phyloP scores from a whole-genome alignment of 352 stramenopile species.

The Hyaloperonospora brassicae region DNA sequence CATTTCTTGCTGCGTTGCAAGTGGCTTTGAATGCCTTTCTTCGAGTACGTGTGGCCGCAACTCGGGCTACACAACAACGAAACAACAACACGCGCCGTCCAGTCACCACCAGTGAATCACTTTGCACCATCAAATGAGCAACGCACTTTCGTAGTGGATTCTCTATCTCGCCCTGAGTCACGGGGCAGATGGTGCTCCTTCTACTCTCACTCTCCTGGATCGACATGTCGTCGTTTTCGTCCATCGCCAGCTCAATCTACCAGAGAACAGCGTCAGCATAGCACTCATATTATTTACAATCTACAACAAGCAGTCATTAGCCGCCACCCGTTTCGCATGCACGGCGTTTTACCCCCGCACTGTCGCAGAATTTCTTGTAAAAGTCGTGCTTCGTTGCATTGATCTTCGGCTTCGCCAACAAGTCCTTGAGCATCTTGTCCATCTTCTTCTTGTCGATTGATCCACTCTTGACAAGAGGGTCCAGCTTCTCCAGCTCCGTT shows the following conservation, averaged over 20 bases:
- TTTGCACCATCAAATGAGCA: not conserved
- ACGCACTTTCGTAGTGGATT: slow-evolving; percentile 67
- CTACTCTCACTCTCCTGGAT: slow-evolving; percentile 76
- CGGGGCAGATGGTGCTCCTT: slow-evolving; percentile 64
- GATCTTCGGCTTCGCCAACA: slow-evolving; percentile 42
- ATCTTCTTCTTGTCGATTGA: slow-evolving; percentile 45
- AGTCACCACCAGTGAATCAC: not conserved
- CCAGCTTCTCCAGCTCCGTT: slow-evolving; percentile 57
- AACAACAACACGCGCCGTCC: not conserved
- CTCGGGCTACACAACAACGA: slow-evolving; percentile 28
- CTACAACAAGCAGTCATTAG: too few species aligned
- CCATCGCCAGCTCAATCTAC: slow-evolving; percentile 65
- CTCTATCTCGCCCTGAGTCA: slow-evolving; percentile 77
- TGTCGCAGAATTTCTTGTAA: slow-evolving; percentile 75
- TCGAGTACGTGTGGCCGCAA: slow-evolving; percentile 77
- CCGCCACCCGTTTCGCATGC: too few species aligned
- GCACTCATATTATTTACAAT: too few species aligned
- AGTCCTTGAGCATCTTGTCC: slow-evolving; percentile 53
- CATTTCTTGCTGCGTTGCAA: slow-evolving; percentile 69
- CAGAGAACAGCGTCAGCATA: not conserved
- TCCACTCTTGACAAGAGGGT: slow-evolving; percentile 39
- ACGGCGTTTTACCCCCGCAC: slow-evolving; percentile 39
- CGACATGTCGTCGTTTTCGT: slow-evolving; percentile 69
- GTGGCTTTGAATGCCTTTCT: slow-evolving; percentile 64
- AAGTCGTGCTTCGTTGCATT: slow-evolving; percentile 56